Percentiles rank a stretch among this genome's conserved stretches.
Conservation (phyloP, 108 stramenopile species). For the Cyclotella baltica region DNA sequence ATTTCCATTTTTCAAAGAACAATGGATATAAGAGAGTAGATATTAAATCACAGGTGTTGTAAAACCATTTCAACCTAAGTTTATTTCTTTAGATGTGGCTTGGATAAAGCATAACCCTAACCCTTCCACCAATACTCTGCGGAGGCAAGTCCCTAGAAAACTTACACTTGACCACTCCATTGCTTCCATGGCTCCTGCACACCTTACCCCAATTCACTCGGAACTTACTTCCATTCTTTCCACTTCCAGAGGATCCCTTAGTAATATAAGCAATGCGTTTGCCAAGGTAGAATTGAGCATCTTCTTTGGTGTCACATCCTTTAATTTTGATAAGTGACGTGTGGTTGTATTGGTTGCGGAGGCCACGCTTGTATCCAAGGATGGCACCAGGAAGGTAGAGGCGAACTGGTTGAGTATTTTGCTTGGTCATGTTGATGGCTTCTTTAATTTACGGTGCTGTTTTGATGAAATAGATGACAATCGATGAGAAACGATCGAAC, state of each 20-base stretch:
- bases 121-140: slow-evolving; percentile 91
- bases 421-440: slow-evolving; percentile 52
- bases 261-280: slow-evolving; percentile 99
- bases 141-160: slow-evolving; percentile 96
- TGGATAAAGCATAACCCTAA: slow-evolving; percentile 94
- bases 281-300: slow-evolving; percentile 96
- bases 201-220: slow-evolving; percentile 99
- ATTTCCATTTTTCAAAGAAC: no score
- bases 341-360: slow-evolving; percentile 96
- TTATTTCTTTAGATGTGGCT: slow-evolving; percentile 52
- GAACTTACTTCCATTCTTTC: slow-evolving; percentile 93
- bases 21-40: no score
- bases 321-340: slow-evolving; percentile 98
- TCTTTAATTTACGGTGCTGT: background rate
- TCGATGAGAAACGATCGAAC: no score
- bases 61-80: background rate
- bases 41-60: no score
- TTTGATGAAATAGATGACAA: no score
- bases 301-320: slow-evolving; percentile 94
- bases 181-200: slow-evolving; percentile 94
- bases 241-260: slow-evolving; percentile 76
- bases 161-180: slow-evolving; percentile 98
- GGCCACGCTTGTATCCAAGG: slow-evolving; percentile 98
- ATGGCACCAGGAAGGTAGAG: slow-evolving; percentile 98
- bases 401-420: slow-evolving; percentile 71